These are phyloP conservation scores for Entomortierella chlamydospora DNA, from an alignment of 192 early-diverging fungal genomes.

Conservation along the genomic window DNA sequence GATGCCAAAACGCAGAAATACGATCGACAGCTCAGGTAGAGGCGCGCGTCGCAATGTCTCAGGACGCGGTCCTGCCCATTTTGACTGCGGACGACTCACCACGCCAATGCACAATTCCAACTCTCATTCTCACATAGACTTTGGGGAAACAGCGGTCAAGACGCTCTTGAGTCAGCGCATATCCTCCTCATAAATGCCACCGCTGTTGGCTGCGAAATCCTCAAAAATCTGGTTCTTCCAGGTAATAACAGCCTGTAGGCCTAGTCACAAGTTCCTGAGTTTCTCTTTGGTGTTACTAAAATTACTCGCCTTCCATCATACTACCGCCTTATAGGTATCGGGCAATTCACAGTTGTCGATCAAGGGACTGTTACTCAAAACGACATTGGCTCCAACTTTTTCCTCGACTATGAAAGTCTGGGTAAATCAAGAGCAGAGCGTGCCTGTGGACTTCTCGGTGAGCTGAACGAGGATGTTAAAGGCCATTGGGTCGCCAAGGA, in stretches of 20 bases:
- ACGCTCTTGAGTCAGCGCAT: conserved; percentile 83
- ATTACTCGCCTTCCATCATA: too few species aligned
- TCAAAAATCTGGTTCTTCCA: conserved; percentile 97
- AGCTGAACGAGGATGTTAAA: conserved; percentile 90
- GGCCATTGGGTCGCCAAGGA: conserved; percentile 72
- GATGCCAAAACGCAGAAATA: conserved; percentile 84
- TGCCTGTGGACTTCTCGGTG: conserved; percentile 73
- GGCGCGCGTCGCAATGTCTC: neutral
- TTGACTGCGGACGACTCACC: conserved; percentile 31
- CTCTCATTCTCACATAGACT: conserved; percentile 66
- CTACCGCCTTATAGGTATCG: conserved; percentile 91
- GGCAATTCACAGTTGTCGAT: conserved; percentile 89
- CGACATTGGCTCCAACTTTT: conserved; percentile 93
- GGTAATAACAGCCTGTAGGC: conserved; percentile 61
- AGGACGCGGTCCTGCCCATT: neutral
- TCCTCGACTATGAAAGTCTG: conserved; percentile 74
- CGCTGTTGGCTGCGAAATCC: conserved; percentile 86
- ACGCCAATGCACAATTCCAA: neutral
- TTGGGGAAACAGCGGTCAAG: conserved; percentile 94
- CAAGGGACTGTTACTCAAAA: conserved; percentile 67
- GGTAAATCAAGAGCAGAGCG: conserved; percentile 75
- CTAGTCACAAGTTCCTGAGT: neutral
- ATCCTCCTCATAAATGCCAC: conserved; percentile 89
- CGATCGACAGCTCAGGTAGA: conserved; percentile 87
- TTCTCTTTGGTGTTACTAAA: neutral